Evolutionary conservation across 2,329 filamentous ascomycete species (phyloP), one percentile per base, ranked within the genome.

Genomic region (Didymella lethalis): DNA sequence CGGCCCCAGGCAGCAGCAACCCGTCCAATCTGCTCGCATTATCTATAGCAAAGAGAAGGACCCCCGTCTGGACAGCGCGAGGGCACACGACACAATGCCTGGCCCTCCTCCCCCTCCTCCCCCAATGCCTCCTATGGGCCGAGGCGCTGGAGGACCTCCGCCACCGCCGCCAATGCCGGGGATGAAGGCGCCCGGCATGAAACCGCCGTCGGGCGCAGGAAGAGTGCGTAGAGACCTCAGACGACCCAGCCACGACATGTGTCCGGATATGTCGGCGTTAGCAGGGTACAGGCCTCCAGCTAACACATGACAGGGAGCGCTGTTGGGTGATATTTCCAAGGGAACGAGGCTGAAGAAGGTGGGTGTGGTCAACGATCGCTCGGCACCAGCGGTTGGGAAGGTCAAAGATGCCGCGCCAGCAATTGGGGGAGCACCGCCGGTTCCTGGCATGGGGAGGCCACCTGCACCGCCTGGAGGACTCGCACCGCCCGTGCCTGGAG

Each of bases 291-390:
- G 60, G 62, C 62, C 64, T 38, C 25, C 29, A 48, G 67, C 73
- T 77, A 68, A 77, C 66, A 53, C 47, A 48, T 28, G 49, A 59
- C 54, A 98, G 94, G 90, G 90, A 69, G 93, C 94, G 54, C 84
- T 99, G 34, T 86, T 98, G 44, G 85, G 87, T 72, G 94, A 98
- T 77, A 99, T 99, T 68, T 82, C 83, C 66, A 96, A 96, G 77
- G 95, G 94, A 64, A 84, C 81, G 66, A 81, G 82, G 61, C 83
- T 98, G 59, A 97, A 90, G 79, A 97, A 97, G 78, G 84, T 82
- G 54, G 74, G 92, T 31, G 89, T 92, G 55, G 91, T 93, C 67
- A 97, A 98, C 79, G 94, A 98, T 77, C 89, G 94, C 77, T 97
- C 93, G 23, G 92, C 92, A 7, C 94, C 94, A 0, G 70, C 85